Percentiles rank a stretch among this genome's conserved stretches.
phyloP scores from a whole-genome alignment of 805 yeast genomes.

The Diddensiella caesifluorescens region DNA sequence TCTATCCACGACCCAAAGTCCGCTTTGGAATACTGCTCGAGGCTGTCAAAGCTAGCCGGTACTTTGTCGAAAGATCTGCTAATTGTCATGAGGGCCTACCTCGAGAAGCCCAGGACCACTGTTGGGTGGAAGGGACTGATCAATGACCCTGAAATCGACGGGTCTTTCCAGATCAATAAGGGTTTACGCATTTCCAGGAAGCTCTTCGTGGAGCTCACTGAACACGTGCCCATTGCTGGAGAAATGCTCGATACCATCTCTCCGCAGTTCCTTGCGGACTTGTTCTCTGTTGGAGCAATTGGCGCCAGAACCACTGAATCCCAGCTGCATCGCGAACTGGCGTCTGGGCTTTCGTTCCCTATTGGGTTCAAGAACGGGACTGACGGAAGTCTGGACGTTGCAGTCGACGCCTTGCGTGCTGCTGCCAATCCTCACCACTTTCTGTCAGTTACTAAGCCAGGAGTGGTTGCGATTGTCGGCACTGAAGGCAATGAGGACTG shows the following conservation, averaged over 20 bases:
- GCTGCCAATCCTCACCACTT: slow-evolving; percentile 93
- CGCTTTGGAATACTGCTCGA: slow-evolving; percentile 79
- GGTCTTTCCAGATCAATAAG: slow-evolving; percentile 87
- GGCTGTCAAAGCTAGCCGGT: slow-evolving; percentile 53
- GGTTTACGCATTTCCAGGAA: slow-evolving; percentile 87
- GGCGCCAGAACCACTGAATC: slow-evolving; percentile 99
- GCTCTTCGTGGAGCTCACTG: slow-evolving; percentile 77
- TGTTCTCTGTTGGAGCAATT: slow-evolving; percentile 94
- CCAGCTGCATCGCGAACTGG: slow-evolving; percentile 93
- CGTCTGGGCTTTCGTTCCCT: slow-evolving; percentile 96
- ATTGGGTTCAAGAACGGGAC: slow-evolving; percentile 98
- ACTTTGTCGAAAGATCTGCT: slow-evolving; percentile 68
- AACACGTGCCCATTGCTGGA: slow-evolving; percentile 85
- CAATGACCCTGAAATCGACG: slow-evolving; percentile 94
- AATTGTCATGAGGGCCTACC: slow-evolving; percentile 94
- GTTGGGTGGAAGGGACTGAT: slow-evolving; percentile 99
- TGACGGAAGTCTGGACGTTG: slow-evolving; percentile 91
- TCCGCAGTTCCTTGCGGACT: slow-evolving; percentile 90
- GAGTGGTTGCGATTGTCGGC: slow-evolving; percentile 91
- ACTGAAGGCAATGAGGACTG: slow-evolving; percentile 90
- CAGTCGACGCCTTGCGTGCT: slow-evolving; percentile 89
- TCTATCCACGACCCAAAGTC: slow-evolving; percentile 93
- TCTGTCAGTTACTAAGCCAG: slow-evolving; percentile 91
- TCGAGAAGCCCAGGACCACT: slow-evolving; percentile 97
- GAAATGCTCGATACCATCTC: slow-evolving; percentile 98